A percentile compares a stretch with the other conserved stretches of the same genome.
Conservation (phyloP, 805 yeast species). For the Metschnikowia peoriensis region DNA sequence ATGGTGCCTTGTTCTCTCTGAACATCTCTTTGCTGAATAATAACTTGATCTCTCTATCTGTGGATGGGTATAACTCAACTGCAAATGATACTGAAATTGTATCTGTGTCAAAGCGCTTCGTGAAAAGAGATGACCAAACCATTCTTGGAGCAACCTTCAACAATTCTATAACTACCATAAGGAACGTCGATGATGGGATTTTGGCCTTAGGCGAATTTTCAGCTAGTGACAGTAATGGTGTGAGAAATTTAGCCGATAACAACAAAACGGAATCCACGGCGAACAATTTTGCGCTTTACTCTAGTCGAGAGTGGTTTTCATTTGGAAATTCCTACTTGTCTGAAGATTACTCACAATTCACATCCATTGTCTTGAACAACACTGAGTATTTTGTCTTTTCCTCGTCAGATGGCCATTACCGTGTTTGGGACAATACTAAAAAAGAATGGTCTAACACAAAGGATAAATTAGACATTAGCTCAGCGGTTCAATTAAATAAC, state of each 20-base stretch:
- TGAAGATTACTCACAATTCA: conserved; percentile 26
- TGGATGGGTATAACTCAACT: conserved; percentile 31
- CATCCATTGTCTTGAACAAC: conserved; percentile 36
- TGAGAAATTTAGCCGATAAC: conserved; percentile 27
- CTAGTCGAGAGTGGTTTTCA: conserved; percentile 41
- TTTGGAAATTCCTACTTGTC: conserved; percentile 36
- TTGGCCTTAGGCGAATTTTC: conserved; percentile 35
- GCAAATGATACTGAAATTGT: conserved; percentile 28
- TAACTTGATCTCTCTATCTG: conserved; percentile 27
- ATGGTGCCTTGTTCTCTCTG: conserved; percentile 47
- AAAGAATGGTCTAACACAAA: conserved; percentile 33
- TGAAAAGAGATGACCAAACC: conserved; percentile 18
- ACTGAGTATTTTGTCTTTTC: conserved; percentile 44
- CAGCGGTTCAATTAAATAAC: conserved; percentile 22
- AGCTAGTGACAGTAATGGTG: conserved; percentile 19
- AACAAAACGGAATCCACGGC: conserved; percentile 25
- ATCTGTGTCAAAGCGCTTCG: conserved; percentile 7
- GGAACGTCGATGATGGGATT: conserved; percentile 20
- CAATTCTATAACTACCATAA: conserved; percentile 25
- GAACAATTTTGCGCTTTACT: conserved; percentile 39
- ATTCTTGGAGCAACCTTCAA: conserved; percentile 34
- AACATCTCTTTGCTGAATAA: conserved; percentile 25
- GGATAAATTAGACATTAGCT: conserved; percentile 26
- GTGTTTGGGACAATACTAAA: conserved; percentile 43
- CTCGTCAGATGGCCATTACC: conserved; percentile 19